Conservation (phyloP, 345 rosid species). For the Angophora floribunda region DNA sequence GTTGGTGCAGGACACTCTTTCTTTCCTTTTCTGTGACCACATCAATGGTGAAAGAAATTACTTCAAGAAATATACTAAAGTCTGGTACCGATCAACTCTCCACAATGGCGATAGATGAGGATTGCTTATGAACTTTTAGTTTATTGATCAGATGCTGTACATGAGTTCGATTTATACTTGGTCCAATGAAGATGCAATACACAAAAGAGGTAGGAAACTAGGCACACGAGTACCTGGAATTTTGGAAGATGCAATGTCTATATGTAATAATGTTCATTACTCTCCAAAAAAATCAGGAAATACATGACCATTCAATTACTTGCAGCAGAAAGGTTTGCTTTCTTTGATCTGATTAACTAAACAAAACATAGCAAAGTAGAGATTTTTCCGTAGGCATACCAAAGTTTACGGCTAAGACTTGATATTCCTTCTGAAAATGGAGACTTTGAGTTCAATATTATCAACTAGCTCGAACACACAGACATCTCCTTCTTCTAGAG, state of each 20-base stretch:
- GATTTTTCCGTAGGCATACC: not conserved
- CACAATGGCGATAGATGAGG: not conserved
- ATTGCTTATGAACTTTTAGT: not conserved
- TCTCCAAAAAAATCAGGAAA: not conserved
- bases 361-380: not conserved
- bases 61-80: not conserved
- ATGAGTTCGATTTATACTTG: not conserved
- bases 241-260: not conserved
- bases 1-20: not conserved
- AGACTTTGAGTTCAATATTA: not conserved
- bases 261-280: fast-evolving
- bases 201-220: not conserved
- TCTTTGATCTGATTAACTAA: not conserved
- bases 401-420: not conserved
- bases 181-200: fast-evolving
- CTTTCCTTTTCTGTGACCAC: not conserved
- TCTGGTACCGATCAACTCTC: not conserved
- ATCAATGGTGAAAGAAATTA: not conserved
- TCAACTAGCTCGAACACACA: not conserved
- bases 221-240: not conserved
- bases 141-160: fast-evolving
- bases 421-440: not conserved
- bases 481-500: not conserved
- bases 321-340: not conserved
- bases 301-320: not conserved